phyloP scores from a whole-genome alignment of 2,329 filamentous ascomycete species.

The Thelonectria discophora region DNA sequence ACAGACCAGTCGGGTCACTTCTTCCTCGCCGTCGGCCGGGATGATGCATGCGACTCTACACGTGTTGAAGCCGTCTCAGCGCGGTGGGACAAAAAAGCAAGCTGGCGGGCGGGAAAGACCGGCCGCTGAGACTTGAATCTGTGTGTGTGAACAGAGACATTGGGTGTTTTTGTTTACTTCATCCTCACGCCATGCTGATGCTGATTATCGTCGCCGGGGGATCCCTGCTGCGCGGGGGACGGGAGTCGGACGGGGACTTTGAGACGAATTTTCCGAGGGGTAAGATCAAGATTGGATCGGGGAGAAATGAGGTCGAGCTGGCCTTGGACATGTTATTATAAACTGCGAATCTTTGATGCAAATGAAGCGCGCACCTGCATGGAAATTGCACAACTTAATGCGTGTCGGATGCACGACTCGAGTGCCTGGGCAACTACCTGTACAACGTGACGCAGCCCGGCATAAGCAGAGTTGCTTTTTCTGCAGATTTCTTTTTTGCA shows the following conservation, averaged over 20 bases:
- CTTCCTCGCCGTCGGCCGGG: not conserved
- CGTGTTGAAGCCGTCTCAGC: conserved; percentile 21
- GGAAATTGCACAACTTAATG: no score
- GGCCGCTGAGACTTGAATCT: conserved; percentile 1
- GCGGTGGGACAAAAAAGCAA: conserved; percentile 16
- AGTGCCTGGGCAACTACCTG: no score
- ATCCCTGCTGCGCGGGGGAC: conserved; percentile 23
- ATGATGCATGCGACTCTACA: conserved; percentile 12
- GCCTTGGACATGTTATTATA: no score
- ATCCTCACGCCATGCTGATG: conserved; percentile 15
- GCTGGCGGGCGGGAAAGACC: conserved; percentile 22
- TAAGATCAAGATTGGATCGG: conserved; percentile 23
- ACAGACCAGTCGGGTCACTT: no score
- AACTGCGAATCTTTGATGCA: no score
- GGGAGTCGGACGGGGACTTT: not conserved
- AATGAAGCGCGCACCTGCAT: no score
- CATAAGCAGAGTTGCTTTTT: not conserved
- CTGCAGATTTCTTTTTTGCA: not conserved
- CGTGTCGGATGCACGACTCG: not conserved
- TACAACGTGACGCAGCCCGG: no score
- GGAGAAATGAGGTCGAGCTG: not conserved
- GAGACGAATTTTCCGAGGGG: not conserved
- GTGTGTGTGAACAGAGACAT: no score
- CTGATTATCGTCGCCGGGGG: conserved; percentile 10
- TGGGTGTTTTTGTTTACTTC: not conserved